Evolutionary conservation across 257 asterid species (phyloP).

Genomic region (Solanum sejunctum): DNA sequence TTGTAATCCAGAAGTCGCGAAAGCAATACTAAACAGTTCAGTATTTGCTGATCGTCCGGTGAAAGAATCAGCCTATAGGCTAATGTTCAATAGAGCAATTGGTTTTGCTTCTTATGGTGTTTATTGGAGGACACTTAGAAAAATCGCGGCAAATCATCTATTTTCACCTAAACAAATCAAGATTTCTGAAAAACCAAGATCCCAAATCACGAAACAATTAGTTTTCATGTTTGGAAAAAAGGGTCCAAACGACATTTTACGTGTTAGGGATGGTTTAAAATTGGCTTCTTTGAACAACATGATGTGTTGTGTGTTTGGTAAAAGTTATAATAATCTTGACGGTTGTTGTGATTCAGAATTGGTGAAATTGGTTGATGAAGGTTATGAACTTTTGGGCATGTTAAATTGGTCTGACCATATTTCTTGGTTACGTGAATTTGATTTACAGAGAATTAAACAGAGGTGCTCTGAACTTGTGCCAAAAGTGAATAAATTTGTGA

Average conservation of each 20-base stretch:
- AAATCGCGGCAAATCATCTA: constrained; percentile 46
- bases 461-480: constrained; percentile 63
- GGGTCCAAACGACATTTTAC: background rate
- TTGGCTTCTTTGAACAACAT: constrained; percentile 60
- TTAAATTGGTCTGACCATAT: constrained; percentile 76
- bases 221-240: constrained; percentile 2
- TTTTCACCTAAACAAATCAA: constrained; percentile 55
- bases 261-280: constrained; percentile 47
- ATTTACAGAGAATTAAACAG: constrained; percentile 43
- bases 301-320: constrained; percentile 72
- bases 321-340: constrained; percentile 9
- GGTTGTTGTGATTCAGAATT: constrained; percentile 13
- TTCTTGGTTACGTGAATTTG: constrained; percentile 46
- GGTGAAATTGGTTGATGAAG: constrained; percentile 48
- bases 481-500: constrained; percentile 45
- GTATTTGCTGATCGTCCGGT: constrained; percentile 62
- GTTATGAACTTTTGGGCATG: constrained; percentile 45
- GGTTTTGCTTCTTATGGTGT: constrained; percentile 81
- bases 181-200: constrained; percentile 36
- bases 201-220: constrained; percentile 31
- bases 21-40: constrained; percentile 39
- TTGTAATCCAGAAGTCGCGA: constrained; percentile 51
- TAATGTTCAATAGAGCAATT: constrained; percentile 72
- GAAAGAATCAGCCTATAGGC: constrained; percentile 56
- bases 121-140: constrained; percentile 62